Conservation (phyloP, 2,329 filamentous ascomycete species). For the Trichoderma sp. region DNA sequence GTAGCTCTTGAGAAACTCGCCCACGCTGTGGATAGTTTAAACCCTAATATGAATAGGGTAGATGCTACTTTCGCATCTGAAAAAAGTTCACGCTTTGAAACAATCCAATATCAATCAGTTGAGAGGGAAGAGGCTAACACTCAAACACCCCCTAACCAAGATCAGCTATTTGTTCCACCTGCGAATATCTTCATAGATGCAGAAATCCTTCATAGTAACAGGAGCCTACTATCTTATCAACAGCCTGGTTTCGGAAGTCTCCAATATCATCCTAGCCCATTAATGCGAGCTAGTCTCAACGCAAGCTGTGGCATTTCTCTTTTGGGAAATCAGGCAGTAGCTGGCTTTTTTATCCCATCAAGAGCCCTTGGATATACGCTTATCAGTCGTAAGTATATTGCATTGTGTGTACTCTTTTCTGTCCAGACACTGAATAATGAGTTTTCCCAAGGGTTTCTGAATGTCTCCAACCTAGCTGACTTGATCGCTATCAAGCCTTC, state of each 20-base stretch:
- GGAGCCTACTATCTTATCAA: not conserved
- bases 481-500: not conserved
- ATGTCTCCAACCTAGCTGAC: not conserved
- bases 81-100: not conserved
- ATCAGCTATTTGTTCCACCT: not conserved
- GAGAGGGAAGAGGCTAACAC: not conserved
- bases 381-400: not conserved
- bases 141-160: not conserved
- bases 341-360: not conserved
- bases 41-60: not conserved
- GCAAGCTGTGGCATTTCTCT: not conserved
- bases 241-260: not conserved
- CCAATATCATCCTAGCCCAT: not conserved
- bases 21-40: not conserved
- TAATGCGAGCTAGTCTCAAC: not conserved
- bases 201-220: not conserved
- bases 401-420: not conserved
- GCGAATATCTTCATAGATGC: not conserved
- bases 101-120: not conserved
- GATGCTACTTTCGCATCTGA: not conserved
- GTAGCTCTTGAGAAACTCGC: not conserved
- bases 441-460: not conserved
- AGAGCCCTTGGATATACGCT: not conserved
- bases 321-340: not conserved
- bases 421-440: not conserved